Conservation (phyloP, 148 eudicot species). For the Nepenthes mirabilis region DNA sequence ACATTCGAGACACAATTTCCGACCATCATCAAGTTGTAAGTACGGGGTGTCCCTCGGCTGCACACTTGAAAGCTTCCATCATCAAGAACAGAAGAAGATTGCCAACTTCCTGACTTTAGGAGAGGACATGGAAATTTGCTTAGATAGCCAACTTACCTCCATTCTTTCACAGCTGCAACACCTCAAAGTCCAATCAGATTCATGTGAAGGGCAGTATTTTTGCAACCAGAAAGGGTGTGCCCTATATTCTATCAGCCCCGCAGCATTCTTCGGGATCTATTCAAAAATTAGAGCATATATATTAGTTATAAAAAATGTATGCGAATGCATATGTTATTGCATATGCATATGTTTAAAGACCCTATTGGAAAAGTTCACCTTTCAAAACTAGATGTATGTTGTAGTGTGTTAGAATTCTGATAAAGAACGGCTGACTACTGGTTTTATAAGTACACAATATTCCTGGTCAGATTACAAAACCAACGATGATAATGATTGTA, state of each 20-base stretch:
- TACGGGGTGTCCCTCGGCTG: slow-evolving; percentile 8
- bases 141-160: slow-evolving; percentile 5
- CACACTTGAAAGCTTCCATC: not conserved
- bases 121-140: not conserved
- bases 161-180: slow-evolving; percentile 14
- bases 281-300: not conserved
- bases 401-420: not conserved
- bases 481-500: too few species aligned
- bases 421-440: not conserved
- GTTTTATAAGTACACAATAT: too few species aligned
- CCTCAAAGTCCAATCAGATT: slow-evolving; percentile 8
- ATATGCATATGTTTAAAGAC: too few species aligned
- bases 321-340: too few species aligned
- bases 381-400: not conserved
- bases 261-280: slow-evolving; percentile 11
- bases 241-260: slow-evolving; percentile 12
- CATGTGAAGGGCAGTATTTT: slow-evolving; percentile 14
- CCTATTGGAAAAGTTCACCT: too few species aligned
- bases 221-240: slow-evolving; percentile 13
- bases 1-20: slow-evolving; percentile 12
- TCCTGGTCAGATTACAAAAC: too few species aligned
- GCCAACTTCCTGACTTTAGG: not conserved
- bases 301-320: not conserved
- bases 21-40: slow-evolving; percentile 7
- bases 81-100: not conserved